A percentile compares a stretch with the other conserved stretches of the same genome.
These are phyloP conservation scores for Dipodascopsis uninucleata DNA, from an alignment of 805 yeast species.

Conservation along the genomic window DNA sequence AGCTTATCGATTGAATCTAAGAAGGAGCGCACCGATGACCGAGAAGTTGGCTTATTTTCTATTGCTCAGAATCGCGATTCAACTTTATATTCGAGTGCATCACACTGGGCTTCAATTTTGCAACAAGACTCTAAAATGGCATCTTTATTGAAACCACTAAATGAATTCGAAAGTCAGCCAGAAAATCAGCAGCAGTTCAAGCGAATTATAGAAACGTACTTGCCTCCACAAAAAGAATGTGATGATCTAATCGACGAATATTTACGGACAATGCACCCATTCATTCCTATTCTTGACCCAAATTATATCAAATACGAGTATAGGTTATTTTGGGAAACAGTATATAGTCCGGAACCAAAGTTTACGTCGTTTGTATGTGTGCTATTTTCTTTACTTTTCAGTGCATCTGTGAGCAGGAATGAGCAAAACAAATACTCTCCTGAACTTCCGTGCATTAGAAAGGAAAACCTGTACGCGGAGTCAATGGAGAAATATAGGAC, in stretches of 20 bases:
- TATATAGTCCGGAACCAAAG: background rate
- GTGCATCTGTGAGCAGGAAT: slow-evolving; percentile 10
- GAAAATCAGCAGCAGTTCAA: slow-evolving; percentile 1
- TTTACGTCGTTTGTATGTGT: slow-evolving; percentile 6
- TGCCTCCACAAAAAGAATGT: slow-evolving; percentile 9
- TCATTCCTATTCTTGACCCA: slow-evolving; percentile 17
- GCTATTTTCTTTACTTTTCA: slow-evolving; percentile 9
- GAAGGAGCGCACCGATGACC: slow-evolving; percentile 1
- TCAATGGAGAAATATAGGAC: slow-evolving; percentile 4
- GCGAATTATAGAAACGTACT: background rate
- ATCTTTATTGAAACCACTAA: background rate
- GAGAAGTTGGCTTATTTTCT: slow-evolving; percentile 12
- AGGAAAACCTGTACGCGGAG: slow-evolving; percentile 1
- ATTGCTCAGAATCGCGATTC: slow-evolving; percentile 7
- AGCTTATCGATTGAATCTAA: background rate
- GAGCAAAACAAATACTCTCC: slow-evolving; percentile 12
- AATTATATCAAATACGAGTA: slow-evolving; percentile 5
- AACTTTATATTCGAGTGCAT: slow-evolving; percentile 10
- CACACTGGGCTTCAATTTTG: slow-evolving; percentile 18
- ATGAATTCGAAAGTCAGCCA: background rate
- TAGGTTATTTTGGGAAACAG: slow-evolving; percentile 11
- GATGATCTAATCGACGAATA: slow-evolving; percentile 10
- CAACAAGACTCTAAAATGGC: slow-evolving; percentile 5
- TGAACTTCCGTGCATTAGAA: slow-evolving; percentile 1
- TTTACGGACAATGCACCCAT: slow-evolving; percentile 16